Percentiles rank a stretch among this genome's conserved stretches.
Evolutionary conservation across 129 eudicot species (phyloP).

Genomic region (Smallanthus sonchifolius): DNA sequence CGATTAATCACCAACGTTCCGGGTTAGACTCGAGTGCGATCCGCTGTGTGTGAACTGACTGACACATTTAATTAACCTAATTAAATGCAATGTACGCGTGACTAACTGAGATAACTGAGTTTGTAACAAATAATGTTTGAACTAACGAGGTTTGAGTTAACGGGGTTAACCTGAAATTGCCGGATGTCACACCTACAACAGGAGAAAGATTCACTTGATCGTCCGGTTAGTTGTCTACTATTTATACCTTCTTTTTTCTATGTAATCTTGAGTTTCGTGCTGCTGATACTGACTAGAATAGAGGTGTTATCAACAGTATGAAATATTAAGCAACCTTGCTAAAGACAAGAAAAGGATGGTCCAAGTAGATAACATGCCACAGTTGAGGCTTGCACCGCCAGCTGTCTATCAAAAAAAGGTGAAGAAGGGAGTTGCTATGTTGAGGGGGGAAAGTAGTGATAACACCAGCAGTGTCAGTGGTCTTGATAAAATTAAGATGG

Average conservation of each 20-base stretch:
- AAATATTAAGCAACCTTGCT: constrained; percentile 65
- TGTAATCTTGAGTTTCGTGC: too few relatives aligned
- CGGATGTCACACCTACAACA: too few relatives aligned
- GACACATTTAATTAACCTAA: too few relatives aligned
- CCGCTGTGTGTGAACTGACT: too few relatives aligned
- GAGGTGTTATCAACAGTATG: constrained; percentile 64
- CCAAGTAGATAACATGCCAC: constrained; percentile 64
- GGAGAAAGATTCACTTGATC: constrained; percentile 58
- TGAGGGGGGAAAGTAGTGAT: constrained; percentile 44
- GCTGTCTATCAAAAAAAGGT: constrained; percentile 94
- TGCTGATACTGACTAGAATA: constrained; percentile 8
- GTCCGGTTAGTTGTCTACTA: constrained; percentile 23
- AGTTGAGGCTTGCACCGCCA: constrained; percentile 93
- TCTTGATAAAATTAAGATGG: constrained; percentile 34
- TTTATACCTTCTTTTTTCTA: neutral
- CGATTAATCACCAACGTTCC: too few relatives aligned
- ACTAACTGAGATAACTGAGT: too few relatives aligned
- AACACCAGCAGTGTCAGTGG: constrained; percentile 15
- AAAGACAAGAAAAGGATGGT: constrained; percentile 46
- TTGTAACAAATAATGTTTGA: too few relatives aligned
- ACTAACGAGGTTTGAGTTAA: too few relatives aligned
- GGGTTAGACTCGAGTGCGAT: too few relatives aligned
- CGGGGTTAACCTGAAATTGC: too few relatives aligned
- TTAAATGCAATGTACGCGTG: too few relatives aligned
- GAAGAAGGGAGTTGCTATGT: constrained; percentile 54